Base-by-base conservation (phyloP, 768 basidiomycete genomes). In the Termitomyces eurrhizus region DNA sequence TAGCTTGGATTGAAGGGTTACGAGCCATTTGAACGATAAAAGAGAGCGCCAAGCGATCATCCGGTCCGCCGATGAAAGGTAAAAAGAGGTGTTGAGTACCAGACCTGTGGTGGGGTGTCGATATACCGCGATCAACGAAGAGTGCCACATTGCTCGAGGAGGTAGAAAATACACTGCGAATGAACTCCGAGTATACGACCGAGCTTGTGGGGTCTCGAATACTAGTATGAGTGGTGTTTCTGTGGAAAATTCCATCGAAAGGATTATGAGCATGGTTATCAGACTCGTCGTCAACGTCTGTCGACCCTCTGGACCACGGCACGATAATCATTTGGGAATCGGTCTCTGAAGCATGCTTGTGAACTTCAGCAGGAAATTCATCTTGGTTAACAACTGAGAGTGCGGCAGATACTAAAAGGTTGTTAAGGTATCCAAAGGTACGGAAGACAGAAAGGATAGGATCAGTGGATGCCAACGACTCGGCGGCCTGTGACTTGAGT, bases 31-130 rank as follows among this genome's bases (percentile, higher is more conserved):
- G 95, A 41, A 92, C 84, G 5, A 92, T 83, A 67, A 98, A 85
- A 35, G 82, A 74, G 36, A 98, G 76, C 0, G 93, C 93, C 26
- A 93, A 79, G 1, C 97, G 86, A 70, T 98, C 96, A 70, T 99
- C 96, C 0, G 93, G 87, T 0, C 96, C 96, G 35, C 96, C 96
- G 68, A 93, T 90, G 84, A 96, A 98, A 0, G 95, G 92, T 45
- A 95, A 70, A 70, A 95, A 85, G 36, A 98, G 67, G 63, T 91
- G 91, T 59, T 88, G 78, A 24, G 66, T 71, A 41, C 56, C 69
- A 24, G 52, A 52, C 8, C 70, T 66, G 0, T 70, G 65, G 50
- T 70, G 65, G 16, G 71, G 66, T 11, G 66, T 61, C n/a, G 67
- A 68, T 21, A 80, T 72, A 1, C 88, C 88, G 24, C 88, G 79